phyloP scores from a whole-genome alignment of 2,329 filamentous ascomycete species.

The Peltaster fructicola region DNA sequence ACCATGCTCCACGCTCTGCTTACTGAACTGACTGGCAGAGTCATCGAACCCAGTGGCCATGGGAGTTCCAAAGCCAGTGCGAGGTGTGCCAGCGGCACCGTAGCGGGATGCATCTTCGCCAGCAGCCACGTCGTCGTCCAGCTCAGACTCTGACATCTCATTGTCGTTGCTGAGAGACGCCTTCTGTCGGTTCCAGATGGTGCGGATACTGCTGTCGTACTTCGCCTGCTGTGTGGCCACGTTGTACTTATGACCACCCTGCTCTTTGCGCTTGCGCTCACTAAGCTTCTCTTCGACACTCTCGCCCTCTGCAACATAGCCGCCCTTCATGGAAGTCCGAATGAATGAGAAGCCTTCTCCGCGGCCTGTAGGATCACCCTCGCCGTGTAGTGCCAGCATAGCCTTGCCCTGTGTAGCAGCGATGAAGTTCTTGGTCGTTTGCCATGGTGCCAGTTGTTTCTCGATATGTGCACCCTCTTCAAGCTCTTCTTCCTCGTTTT shows the following conservation, averaged over 20 bases:
- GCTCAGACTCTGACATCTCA: conserved; percentile 58
- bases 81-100: conserved; percentile 38
- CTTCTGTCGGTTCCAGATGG: conserved; percentile 85
- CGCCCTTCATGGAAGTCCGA: conserved; percentile 96
- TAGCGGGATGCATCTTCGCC: conserved; percentile 11
- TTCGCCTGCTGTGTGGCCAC: conserved; percentile 84
- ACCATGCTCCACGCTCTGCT: conserved; percentile 29
- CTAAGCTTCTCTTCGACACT: conserved; percentile 76
- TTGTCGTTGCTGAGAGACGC: conserved; percentile 54
- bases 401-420: conserved; percentile 88
- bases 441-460: conserved; percentile 86
- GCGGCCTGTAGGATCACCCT: conserved; percentile 84
- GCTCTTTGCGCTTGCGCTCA: conserved; percentile 49
- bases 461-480: conserved; percentile 61
- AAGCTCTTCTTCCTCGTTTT: conserved; percentile 43
- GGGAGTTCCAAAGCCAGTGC: conserved; percentile 48
- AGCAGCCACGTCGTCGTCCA: conserved; percentile 40
- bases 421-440: conserved; percentile 89
- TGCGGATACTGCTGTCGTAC: conserved; percentile 78
- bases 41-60: conserved; percentile 47
- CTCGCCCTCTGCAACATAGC: conserved; percentile 79
- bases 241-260: conserved; percentile 89
- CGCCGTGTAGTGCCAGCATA: conserved; percentile 87
- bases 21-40: conserved; percentile 37
- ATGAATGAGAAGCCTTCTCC: conserved; percentile 95